Evolutionary conservation across 129 eudicot genomes (phyloP).

Genomic region (Ambrosia trifida): DNA sequence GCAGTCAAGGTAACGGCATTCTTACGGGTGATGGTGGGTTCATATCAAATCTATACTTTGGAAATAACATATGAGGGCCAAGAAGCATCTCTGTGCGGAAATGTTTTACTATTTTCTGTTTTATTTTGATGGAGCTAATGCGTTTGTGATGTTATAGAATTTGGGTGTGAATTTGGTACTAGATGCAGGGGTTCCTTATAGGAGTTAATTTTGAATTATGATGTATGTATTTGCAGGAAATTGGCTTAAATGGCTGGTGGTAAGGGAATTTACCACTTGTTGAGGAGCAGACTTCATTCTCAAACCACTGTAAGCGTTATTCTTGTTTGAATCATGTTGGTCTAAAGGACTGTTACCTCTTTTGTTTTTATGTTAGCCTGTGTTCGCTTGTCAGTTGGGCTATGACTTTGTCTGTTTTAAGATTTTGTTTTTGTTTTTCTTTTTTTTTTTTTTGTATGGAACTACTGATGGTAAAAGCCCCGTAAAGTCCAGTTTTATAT

Average conservation of each 20-base stretch:
- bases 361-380: background rate
- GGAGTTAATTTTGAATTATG: background rate
- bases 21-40: too few species aligned
- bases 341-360: background rate
- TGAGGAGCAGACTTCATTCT: conserved; percentile 53
- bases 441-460: background rate
- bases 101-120: background rate
- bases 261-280: conserved; percentile 54
- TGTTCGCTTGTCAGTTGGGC: background rate
- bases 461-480: conserved; percentile 5
- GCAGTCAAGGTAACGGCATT: too few species aligned
- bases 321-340: background rate
- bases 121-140: background rate
- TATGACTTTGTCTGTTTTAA: background rate
- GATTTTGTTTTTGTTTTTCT: conserved; percentile 1
- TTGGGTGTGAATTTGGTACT: background rate
- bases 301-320: conserved; percentile 50
- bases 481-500: background rate
- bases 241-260: conserved; percentile 56
- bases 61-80: background rate
- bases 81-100: background rate
- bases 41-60: background rate
- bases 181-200: background rate
- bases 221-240: conserved; percentile 17
- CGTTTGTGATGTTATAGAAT: background rate